These are phyloP conservation scores for Zalaria obscura DNA, from an alignment of 2,329 filamentous ascomycete genomes.

Conservation along the genomic window DNA sequence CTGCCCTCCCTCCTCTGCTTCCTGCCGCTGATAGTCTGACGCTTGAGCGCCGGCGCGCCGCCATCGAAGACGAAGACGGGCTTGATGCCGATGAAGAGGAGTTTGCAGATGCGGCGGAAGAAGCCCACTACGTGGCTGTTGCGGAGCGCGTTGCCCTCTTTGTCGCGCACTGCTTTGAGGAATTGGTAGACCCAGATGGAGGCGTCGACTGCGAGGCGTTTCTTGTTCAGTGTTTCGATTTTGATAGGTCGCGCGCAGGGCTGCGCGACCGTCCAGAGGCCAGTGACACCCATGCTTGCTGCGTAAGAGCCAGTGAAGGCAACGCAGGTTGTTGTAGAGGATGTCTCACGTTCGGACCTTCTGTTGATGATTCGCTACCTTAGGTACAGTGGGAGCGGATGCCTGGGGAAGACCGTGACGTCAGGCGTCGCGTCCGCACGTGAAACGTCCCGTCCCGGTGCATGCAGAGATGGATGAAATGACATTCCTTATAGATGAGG, in stretches of 20 bases:
- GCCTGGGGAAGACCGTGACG: no score
- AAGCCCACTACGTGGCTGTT: conserved; percentile 96
- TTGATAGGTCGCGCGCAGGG: conserved; percentile 93
- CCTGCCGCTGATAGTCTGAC: conserved; percentile 71
- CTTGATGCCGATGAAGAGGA: conserved; percentile 89
- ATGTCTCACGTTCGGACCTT: background rate
- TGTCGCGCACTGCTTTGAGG: conserved; percentile 94
- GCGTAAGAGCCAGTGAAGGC: background rate
- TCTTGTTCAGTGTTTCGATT: conserved; percentile 88
- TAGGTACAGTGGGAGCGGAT: background rate
- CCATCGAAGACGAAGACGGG: conserved; percentile 98
- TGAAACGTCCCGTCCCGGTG: no score
- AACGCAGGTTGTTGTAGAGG: background rate
- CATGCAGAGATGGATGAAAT: no score
- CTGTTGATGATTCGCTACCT: no score
- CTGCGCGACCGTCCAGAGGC: conserved; percentile 91
- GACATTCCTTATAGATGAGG: no score
- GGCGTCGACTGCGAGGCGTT: conserved; percentile 90
- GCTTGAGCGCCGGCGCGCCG: conserved; percentile 78
- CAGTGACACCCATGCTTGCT: conserved; percentile 77
- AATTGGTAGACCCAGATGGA: conserved; percentile 99
- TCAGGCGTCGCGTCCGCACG: no score
- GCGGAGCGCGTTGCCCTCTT: conserved; percentile 89
- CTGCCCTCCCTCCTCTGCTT: conserved; percentile 73
- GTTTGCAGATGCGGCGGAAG: conserved; percentile 95